Evolutionary conservation across 164 flowering plant species (phyloP).

Genomic region (Dillenia suffruticosa): DNA sequence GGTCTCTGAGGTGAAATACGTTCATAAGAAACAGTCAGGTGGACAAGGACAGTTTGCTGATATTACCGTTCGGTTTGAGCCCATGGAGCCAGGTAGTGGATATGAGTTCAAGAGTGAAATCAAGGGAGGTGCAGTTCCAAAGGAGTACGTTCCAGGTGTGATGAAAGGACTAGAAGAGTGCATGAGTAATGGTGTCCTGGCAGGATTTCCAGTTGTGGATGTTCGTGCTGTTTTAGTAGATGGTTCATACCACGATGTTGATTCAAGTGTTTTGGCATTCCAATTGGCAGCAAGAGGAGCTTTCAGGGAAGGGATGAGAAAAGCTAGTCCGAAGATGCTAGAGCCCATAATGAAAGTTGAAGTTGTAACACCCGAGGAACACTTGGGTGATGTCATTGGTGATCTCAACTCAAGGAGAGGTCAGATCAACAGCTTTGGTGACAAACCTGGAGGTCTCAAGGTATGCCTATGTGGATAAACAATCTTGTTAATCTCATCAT

Average conservation of each 20-base stretch:
- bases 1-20: conserved; percentile 68
- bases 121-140: conserved; percentile 96
- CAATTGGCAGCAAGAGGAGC: conserved; percentile 97
- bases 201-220: conserved; percentile 94
- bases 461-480: conserved; percentile 23
- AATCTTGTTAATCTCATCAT: neutral
- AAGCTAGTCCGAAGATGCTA: conserved; percentile 77
- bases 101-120: conserved; percentile 94
- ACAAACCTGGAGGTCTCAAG: conserved; percentile 97
- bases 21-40: conserved; percentile 98
- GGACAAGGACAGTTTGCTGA: conserved; percentile 98
- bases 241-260: conserved; percentile 96
- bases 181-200: conserved; percentile 88
- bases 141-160: conserved; percentile 91
- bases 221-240: conserved; percentile 79
- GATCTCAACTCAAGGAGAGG: conserved; percentile 98
- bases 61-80: conserved; percentile 69
- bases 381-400: conserved; percentile 99
- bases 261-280: conserved; percentile 96
- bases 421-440: conserved; percentile 84
- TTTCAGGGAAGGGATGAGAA: conserved; percentile 79
- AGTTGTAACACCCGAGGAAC: conserved; percentile 95
- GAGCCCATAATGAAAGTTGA: conserved; percentile 98
- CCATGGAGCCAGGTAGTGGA: conserved; percentile 83
- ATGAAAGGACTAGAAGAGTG: conserved; percentile 94